Evolutionary conservation across 2,329 filamentous ascomycete species (phyloP).

Genomic region (Xylariales sp.): DNA sequence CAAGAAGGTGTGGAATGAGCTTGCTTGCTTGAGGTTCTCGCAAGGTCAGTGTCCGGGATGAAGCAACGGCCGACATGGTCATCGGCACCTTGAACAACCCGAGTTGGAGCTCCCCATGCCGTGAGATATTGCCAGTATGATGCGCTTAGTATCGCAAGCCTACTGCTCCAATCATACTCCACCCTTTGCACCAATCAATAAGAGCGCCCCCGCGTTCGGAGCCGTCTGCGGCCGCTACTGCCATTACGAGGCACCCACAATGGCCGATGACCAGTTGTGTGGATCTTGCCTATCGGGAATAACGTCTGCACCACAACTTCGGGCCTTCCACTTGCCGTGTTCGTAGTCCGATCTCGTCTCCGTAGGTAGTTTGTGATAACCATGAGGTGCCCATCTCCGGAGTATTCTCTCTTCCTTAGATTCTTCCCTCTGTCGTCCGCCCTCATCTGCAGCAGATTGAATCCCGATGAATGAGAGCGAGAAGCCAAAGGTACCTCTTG

Average conservation of each 20-base stretch:
- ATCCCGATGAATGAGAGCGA: slow-evolving; percentile 15
- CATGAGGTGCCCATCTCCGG: slow-evolving; percentile 3
- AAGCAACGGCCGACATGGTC: too few species aligned
- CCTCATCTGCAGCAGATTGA: background rate
- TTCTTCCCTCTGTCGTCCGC: background rate
- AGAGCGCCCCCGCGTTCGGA: background rate
- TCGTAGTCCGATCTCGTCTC: slow-evolving; percentile 9
- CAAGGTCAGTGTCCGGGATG: too few species aligned
- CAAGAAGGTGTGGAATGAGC: too few species aligned
- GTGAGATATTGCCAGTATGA: too few species aligned
- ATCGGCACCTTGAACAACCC: too few species aligned
- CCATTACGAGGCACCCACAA: background rate
- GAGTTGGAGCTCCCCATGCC: too few species aligned
- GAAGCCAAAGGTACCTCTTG: slow-evolving; percentile 4
- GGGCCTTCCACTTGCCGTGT: background rate
- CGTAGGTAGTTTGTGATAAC: background rate
- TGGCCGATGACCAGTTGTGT: slow-evolving; percentile 1
- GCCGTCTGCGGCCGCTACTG: background rate
- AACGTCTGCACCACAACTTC: slow-evolving; percentile 1
- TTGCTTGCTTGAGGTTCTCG: too few species aligned
- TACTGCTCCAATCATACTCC: too few species aligned
- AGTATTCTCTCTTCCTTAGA: slow-evolving; percentile 1
- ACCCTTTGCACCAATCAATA: too few species aligned
- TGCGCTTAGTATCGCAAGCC: too few species aligned
- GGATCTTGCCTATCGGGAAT: slow-evolving; percentile 8